phyloP scores from a whole-genome alignment of 2,329 filamentous ascomycete species.

The Myriosclerotinia scirpicola region DNA sequence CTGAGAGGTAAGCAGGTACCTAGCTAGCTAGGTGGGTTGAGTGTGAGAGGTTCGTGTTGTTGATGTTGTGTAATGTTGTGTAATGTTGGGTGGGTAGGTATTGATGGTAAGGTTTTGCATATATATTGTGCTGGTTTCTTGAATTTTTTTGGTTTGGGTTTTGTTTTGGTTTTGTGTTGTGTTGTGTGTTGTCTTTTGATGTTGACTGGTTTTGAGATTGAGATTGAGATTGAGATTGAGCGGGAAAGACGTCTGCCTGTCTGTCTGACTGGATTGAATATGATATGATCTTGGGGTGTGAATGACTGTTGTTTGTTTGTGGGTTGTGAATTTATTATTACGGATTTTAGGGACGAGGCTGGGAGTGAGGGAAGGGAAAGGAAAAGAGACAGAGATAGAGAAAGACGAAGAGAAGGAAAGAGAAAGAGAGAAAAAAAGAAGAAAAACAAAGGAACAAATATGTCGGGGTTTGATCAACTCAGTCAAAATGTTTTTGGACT shows the following conservation, averaged over 20 bases:
- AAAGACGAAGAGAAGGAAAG: background rate
- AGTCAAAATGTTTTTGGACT: slow-evolving; percentile 39
- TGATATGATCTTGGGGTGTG: background rate
- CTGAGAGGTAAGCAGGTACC: background rate
- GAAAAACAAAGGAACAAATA: background rate
- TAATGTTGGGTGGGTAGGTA: too few relatives aligned
- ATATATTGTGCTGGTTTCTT: background rate
- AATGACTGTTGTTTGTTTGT: background rate
- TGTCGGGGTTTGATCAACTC: slow-evolving; percentile 29
- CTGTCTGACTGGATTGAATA: too few relatives aligned
- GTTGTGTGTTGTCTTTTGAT: too few relatives aligned
- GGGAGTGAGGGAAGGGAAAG: background rate
- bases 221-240: too few relatives aligned
- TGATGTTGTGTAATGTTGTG: background rate
- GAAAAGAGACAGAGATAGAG: too few relatives aligned
- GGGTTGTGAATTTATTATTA: too few relatives aligned
- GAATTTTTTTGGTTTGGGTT: background rate
- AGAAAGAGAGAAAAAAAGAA: too few relatives aligned
- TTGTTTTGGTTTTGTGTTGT: too few relatives aligned
- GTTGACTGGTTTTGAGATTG: too few relatives aligned
- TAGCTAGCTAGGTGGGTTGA: background rate
- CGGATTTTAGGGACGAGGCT: background rate
- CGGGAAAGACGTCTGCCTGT: too few relatives aligned
- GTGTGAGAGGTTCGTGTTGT: background rate
- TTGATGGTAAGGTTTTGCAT: background rate